Evolutionary conservation across 352 stramenopile genomes (phyloP).

Genomic region (Aphanomyces invadans): DNA sequence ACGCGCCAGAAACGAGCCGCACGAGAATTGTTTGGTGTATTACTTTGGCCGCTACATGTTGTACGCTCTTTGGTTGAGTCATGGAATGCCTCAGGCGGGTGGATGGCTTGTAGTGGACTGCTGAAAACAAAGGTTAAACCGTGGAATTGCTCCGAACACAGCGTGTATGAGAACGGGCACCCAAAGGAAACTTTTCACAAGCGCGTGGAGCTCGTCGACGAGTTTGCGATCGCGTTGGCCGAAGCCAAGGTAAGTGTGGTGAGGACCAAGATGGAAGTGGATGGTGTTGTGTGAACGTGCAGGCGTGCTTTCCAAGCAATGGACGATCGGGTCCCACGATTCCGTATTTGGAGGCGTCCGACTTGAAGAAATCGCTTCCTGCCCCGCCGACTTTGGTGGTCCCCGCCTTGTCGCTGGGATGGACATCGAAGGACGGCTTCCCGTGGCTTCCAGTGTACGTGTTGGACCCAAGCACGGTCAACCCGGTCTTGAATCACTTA

Average conservation of each 20-base stretch:
- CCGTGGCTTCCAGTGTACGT: conserved; percentile 81
- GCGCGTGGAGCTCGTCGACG: neutral
- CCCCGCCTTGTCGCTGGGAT: conserved; percentile 54
- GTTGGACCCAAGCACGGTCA: conserved; percentile 66
- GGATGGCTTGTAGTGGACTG: neutral
- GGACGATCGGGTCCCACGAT: neutral
- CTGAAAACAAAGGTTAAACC: conserved; percentile 5
- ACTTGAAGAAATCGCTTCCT: neutral
- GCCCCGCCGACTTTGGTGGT: neutral
- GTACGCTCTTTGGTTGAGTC: neutral
- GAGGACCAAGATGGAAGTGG: no score
- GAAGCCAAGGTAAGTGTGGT: conserved; percentile 10
- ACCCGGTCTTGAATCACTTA: conserved; percentile 48
- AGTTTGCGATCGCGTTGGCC: neutral
- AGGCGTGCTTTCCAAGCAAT: neutral
- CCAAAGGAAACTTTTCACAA: neutral
- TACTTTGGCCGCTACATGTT: conserved; percentile 9
- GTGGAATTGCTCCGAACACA: neutral
- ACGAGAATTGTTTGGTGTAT: conserved; percentile 1
- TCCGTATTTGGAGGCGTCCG: neutral
- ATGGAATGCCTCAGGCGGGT: neutral
- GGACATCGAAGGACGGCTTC: conserved; percentile 79
- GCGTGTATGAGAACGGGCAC: neutral
- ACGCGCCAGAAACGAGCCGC: neutral
- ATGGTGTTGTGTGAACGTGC: no score